Percentiles rank a stretch among this genome's conserved stretches.
phyloP scores from a whole-genome alignment of 352 stramenopile genomes.

The Thraustochytrium sp. region DNA sequence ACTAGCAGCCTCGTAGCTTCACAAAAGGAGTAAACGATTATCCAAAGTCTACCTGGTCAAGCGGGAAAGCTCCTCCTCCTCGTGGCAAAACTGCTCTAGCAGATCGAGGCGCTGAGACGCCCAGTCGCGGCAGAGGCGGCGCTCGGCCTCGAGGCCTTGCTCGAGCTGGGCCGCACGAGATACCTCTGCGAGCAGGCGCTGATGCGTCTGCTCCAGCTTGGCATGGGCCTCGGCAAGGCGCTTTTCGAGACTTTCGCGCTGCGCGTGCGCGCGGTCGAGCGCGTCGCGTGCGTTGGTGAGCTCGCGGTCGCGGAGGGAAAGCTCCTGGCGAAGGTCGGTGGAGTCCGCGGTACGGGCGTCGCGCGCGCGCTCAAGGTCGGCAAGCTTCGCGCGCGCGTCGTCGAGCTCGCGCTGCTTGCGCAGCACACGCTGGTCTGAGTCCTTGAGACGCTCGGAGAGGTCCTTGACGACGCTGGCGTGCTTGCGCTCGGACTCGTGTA shows the following conservation, averaged over 20 bases:
- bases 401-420: constrained; percentile 9
- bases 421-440: not conserved
- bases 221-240: not conserved
- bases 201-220: constrained; percentile 5
- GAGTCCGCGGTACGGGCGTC: not conserved
- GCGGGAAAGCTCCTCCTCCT: constrained; percentile 18
- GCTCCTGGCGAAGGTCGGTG: not conserved
- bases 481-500: constrained; percentile 13
- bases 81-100: constrained; percentile 25
- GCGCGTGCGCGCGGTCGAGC: not conserved
- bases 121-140: constrained; percentile 16
- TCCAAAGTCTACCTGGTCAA: not conserved
- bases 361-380: not conserved
- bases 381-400: not conserved
- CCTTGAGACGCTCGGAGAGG: constrained; percentile 16
- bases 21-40: not conserved
- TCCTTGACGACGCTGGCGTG: constrained; percentile 2
- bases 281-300: not conserved
- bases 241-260: not conserved
- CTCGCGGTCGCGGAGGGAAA: not conserved
- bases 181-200: not conserved
- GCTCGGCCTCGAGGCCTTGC: constrained; percentile 18
- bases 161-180: not conserved
- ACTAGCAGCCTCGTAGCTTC: no score
- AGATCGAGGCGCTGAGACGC: constrained; percentile 17